Base-by-base conservation (phyloP, 371 early-diverging fungal species). In the Phascolomyces articulosus region DNA sequence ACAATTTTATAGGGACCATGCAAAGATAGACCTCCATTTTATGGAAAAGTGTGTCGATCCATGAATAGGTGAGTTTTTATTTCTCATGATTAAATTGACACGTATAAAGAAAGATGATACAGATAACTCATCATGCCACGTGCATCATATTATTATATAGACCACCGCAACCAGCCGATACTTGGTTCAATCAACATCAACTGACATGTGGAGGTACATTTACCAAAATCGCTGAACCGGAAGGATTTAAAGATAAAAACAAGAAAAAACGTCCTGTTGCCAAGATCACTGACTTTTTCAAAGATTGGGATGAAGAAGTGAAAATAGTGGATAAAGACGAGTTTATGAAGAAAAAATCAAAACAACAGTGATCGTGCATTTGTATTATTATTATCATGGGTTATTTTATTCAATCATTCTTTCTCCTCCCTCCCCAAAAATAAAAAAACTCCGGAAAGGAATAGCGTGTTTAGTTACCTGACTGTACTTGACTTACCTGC, bases 1-100 rank as follows among this genome's bases (percentile, higher is more conserved):
- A n/a, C n/a, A n/a, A n/a, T n/a, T n/a, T n/a, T 53, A 16, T 55
- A 70, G 75, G 88, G 90, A 7, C 77, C 79, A 4, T 91, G 91
- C 55, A 73, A 72, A 57, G 20, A 77, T n/a, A 70, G 64, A 10
- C 77, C 88, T 0, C 90, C 91, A 1, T 91, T 77, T 66, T 88
- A 75, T 68, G 89, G 90, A 2, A 62, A 76, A 16, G 86, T 90
- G 3, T 73, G 70, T 24, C 78, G 91, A 29, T 73, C 87, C 18
- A 88, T 90, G 85, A 91, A 91, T 60, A 76, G 85, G 85, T 82
- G 63, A 24, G 16, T 21, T 21, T 13, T 26, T 7, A 4, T 54
- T 11, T 21, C 16, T 54, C 11, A 54, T 54, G 29, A 54, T 16
- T 54, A 26, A 54, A 6, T 6, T 31, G 10, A 31, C 31, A 31